Conservation (phyloP, 257 asterid species). For the Nicotiana obtusifolia region DNA sequence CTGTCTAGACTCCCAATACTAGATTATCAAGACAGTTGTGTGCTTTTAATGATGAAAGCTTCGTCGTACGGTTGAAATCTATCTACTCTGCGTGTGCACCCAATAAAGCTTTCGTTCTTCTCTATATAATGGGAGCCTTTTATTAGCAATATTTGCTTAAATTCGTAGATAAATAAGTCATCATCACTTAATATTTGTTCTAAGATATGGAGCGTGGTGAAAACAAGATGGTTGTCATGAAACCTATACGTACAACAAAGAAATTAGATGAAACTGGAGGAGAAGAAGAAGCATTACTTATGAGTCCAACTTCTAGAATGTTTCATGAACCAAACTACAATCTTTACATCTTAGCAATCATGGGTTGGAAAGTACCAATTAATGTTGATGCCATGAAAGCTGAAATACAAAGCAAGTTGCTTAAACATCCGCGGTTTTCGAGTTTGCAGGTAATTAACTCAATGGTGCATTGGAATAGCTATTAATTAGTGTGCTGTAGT, state of each 20-base stretch:
- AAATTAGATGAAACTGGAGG: not conserved
- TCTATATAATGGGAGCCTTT: not conserved
- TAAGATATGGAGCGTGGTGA: not conserved
- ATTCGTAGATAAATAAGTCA: not conserved
- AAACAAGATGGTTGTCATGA: not conserved
- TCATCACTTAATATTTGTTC: not conserved
- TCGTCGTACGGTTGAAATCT: not conserved
- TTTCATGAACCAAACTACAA: not conserved
- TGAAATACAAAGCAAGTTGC: not conserved
- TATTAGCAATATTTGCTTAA: not conserved
- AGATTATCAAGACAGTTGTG: not conserved
- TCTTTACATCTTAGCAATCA: not conserved
- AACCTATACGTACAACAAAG: not conserved
- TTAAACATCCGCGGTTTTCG: not conserved
- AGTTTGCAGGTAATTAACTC: not conserved
- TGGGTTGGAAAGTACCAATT: conserved; percentile 3
- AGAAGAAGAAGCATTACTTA: not conserved
- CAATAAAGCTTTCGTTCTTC: not conserved
- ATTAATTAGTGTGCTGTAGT: too few relatives aligned
- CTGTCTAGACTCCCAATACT: too few relatives aligned
- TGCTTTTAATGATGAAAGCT: not conserved
- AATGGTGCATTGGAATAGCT: too few relatives aligned
- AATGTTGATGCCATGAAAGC: not conserved
- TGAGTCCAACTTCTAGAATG: not conserved
- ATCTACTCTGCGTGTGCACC: not conserved